Evolutionary conservation across 306 rosid genomes (phyloP).

Genomic region (Quercus gilva): DNA sequence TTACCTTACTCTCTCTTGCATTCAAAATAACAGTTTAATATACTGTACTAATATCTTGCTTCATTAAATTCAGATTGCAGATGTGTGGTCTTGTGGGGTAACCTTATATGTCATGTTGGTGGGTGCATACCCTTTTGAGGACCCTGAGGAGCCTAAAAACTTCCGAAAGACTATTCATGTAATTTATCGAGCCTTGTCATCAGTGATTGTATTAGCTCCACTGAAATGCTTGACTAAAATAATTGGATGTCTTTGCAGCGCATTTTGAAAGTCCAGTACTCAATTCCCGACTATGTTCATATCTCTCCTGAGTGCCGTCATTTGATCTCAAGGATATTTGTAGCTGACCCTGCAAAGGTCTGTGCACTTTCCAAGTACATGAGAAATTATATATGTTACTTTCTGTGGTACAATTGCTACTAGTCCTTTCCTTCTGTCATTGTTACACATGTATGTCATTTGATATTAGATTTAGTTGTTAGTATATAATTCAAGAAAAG

Average conservation of each 20-base stretch:
- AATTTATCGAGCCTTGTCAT: constrained; percentile 9
- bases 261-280: constrained; percentile 86
- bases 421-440: not conserved
- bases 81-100: constrained; percentile 99
- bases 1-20: not conserved
- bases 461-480: not conserved
- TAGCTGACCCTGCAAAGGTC: constrained; percentile 85
- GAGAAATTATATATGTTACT: not conserved
- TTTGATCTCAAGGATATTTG: constrained; percentile 87
- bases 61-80: constrained; percentile 69
- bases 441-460: not conserved
- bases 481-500: too few species aligned
- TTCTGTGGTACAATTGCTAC: not conserved
- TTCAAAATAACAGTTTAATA: not conserved
- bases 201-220: not conserved
- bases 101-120: constrained; percentile 97
- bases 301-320: constrained; percentile 82
- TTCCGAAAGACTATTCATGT: constrained; percentile 93
- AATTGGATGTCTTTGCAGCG: constrained; percentile 56
- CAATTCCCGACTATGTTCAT: constrained; percentile 92
- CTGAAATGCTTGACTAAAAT: constrained; percentile 22
- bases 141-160: constrained; percentile 93
- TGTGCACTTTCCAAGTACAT: not conserved
- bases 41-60: not conserved
- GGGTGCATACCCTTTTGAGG: constrained; percentile 97